Percentiles rank a stretch among this genome's conserved stretches.
These are phyloP conservation scores for Tylopilus plumbeoviolaceoides DNA, from an alignment of 768 basidiomycete genomes.

Conservation along the genomic window DNA sequence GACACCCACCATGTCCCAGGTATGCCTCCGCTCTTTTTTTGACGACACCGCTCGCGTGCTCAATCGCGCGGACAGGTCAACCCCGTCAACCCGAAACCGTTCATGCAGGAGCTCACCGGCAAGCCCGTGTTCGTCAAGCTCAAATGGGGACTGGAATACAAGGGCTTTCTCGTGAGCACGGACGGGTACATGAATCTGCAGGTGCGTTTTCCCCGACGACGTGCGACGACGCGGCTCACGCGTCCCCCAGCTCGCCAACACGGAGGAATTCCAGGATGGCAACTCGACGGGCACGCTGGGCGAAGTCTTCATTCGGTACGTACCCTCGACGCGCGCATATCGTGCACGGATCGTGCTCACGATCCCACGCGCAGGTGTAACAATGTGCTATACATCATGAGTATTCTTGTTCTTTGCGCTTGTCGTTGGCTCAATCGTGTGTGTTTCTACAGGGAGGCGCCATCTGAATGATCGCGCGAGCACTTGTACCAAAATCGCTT, in stretches of 20 bases:
- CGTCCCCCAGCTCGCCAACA: conserved; percentile 81
- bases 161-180: conserved; percentile 97
- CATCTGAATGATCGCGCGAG: conserved; percentile 38
- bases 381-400: conserved; percentile 95
- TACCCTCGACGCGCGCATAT: background rate
- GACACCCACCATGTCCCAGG: conserved; percentile 16
- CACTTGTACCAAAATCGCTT: conserved; percentile 5
- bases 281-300: conserved; percentile 95
- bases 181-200: conserved; percentile 99
- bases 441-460: conserved; percentile 65
- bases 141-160: conserved; percentile 99
- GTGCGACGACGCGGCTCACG: background rate
- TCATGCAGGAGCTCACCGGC: conserved; percentile 96
- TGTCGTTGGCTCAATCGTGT: conserved; percentile 20
- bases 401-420: conserved; percentile 33
- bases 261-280: conserved; percentile 96
- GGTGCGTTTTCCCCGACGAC: conserved; percentile 39
- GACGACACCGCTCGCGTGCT: conserved; percentile 1
- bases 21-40: background rate
- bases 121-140: conserved; percentile 93
- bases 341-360: conserved; percentile 3
- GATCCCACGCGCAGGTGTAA: conserved; percentile 60
- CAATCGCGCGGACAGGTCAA: conserved; percentile 51
- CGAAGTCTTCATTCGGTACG: conserved; percentile 96
- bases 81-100: conserved; percentile 98